A percentile compares a stretch with the other conserved stretches of the same genome.
Conservation (phyloP, 2,329 filamentous ascomycete species). For the Talaromyces sp. region DNA sequence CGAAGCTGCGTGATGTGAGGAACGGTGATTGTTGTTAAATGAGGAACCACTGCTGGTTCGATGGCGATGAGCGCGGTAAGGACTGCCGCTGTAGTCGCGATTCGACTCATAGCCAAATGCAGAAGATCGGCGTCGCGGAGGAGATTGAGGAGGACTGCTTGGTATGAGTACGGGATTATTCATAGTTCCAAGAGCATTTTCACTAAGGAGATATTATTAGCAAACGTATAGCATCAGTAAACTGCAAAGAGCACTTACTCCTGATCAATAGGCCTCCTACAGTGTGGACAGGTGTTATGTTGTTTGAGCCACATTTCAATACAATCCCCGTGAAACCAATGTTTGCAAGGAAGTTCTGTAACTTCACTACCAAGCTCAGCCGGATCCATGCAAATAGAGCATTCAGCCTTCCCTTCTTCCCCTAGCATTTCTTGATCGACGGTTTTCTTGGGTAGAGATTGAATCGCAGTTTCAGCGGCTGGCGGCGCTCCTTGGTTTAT, state of each 20-base stretch:
- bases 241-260: conserved; percentile 19
- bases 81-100: background rate
- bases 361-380: conserved; percentile 72
- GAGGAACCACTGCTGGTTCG: conserved; percentile 10
- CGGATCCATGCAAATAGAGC: conserved; percentile 91
- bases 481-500: conserved; percentile 73
- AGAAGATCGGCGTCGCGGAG: conserved; percentile 7
- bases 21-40: background rate
- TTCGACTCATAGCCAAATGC: background rate
- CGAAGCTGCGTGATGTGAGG: background rate
- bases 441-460: conserved; percentile 67
- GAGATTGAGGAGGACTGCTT: conserved; percentile 18
- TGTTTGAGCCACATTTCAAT: conserved; percentile 80
- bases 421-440: conserved; percentile 70
- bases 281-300: conserved; percentile 83
- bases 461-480: conserved; percentile 72
- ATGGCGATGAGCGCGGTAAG: conserved; percentile 7
- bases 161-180: conserved; percentile 20
- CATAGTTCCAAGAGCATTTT: conserved; percentile 15
- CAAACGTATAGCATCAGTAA: conserved; percentile 23
- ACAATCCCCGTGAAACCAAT: conserved; percentile 89
- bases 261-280: conserved; percentile 41
- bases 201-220: conserved; percentile 10
- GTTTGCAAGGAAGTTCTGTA: conserved; percentile 76
- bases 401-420: conserved; percentile 69